A percentile compares a stretch with the other conserved stretches of the same genome.
These are phyloP conservation scores for Elymus sibiricus DNA, from an alignment of 176 grass and related monocot genomes.

Conservation along the genomic window DNA sequence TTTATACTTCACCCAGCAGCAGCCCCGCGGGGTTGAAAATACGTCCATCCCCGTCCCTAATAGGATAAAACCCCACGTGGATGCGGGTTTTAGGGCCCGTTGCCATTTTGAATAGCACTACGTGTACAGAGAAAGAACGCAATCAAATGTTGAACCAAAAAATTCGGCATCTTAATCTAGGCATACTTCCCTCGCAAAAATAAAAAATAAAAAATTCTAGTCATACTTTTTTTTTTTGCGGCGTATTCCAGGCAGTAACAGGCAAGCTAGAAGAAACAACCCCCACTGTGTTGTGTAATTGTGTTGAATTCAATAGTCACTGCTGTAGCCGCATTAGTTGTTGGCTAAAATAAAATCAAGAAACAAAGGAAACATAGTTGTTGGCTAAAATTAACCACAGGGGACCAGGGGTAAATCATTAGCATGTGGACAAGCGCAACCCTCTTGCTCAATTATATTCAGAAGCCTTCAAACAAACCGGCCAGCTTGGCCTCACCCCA, in stretches of 20 bases:
- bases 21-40: no score
- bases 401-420: constrained; percentile 27
- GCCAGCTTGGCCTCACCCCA: constrained; percentile 43
- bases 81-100: no score
- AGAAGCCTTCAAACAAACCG: constrained; percentile 41
- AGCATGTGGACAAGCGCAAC: constrained; percentile 34
- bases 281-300: background rate
- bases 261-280: background rate
- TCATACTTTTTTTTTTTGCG: no score
- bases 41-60: no score
- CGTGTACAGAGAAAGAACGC: background rate
- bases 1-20: no score
- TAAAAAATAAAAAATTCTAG: background rate
- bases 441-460: background rate
- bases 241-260: background rate
- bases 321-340: no score
- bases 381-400: no score
- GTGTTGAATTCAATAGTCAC: no score
- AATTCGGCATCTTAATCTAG: background rate
- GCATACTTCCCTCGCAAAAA: no score
- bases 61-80: no score
- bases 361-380: no score
- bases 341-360: no score
- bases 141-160: background rate
- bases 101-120: background rate